These are phyloP conservation scores for Arthrobotrys sphaeroides DNA, from an alignment of 2,329 filamentous ascomycete genomes.

Conservation along the genomic window DNA sequence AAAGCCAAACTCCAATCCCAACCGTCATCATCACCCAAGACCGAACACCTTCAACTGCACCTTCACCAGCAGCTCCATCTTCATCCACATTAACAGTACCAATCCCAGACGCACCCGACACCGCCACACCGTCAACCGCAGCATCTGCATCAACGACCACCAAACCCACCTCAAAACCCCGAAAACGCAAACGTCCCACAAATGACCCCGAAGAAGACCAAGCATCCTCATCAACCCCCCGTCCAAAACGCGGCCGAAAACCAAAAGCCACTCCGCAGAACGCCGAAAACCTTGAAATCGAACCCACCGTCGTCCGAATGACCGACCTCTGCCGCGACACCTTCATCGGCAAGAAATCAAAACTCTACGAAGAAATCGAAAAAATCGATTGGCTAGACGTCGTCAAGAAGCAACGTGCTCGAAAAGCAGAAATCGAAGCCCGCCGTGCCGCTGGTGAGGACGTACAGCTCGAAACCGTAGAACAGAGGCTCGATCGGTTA, in stretches of 20 bases:
- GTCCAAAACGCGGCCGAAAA: slow-evolving; percentile 53
- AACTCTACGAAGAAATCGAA: slow-evolving; percentile 76
- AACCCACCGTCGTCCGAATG: slow-evolving; percentile 75
- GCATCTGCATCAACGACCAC: background rate
- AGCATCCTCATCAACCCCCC: background rate
- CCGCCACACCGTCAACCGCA: background rate
- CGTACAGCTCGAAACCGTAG: slow-evolving; percentile 56
- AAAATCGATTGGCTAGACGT: slow-evolving; percentile 71
- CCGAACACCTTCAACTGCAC: slow-evolving; percentile 2
- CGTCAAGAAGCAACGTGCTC: slow-evolving; percentile 61
- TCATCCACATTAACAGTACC: background rate
- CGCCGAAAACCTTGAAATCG: slow-evolving; percentile 71
- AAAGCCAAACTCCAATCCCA: slow-evolving; percentile 26
- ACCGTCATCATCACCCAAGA: slow-evolving; percentile 24
- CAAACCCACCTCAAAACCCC: slow-evolving; percentile 23
- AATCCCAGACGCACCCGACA: background rate
- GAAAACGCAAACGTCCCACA: slow-evolving; percentile 19
- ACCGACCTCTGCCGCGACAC: slow-evolving; percentile 75
- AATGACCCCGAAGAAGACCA: background rate
- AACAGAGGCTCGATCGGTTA: slow-evolving; percentile 55
- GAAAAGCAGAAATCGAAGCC: slow-evolving; percentile 58
- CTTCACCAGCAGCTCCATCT: background rate
- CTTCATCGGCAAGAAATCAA: slow-evolving; percentile 77
- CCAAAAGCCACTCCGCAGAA: slow-evolving; percentile 71
- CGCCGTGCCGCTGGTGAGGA: slow-evolving; percentile 59